These are phyloP conservation scores for Batkoa obscura DNA, from an alignment of 371 early-diverging fungal species.

Conservation along the genomic window DNA sequence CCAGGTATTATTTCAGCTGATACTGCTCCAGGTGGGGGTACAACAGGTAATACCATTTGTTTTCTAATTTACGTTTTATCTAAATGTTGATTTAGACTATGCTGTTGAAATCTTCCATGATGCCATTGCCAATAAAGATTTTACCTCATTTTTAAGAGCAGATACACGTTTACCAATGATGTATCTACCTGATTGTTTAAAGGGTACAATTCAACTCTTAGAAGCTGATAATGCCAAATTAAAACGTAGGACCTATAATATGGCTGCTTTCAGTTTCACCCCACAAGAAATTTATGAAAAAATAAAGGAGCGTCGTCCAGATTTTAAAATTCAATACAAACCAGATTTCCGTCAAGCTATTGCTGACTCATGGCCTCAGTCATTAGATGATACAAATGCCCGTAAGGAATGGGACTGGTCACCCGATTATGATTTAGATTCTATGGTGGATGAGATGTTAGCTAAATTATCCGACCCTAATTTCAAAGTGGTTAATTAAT, in stretches of 20 bases:
- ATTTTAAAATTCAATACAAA: slow-evolving; percentile 24
- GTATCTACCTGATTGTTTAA: slow-evolving; percentile 32
- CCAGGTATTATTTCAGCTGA: slow-evolving; percentile 37
- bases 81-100: slow-evolving; percentile 16
- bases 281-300: slow-evolving; percentile 23
- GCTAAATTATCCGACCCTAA: slow-evolving; percentile 5
- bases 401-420: slow-evolving; percentile 34
- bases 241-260: slow-evolving; percentile 29
- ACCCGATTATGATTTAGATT: slow-evolving; percentile 21
- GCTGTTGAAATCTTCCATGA: slow-evolving; percentile 40
- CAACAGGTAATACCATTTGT: too few relatives aligned
- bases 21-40: slow-evolving; percentile 33
- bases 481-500: slow-evolving; percentile 2
- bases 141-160: slow-evolving; percentile 22
- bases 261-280: slow-evolving; percentile 28
- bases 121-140: slow-evolving; percentile 23
- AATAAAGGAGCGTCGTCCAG: slow-evolving; percentile 19
- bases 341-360: slow-evolving; percentile 36
- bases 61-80: not conserved
- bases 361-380: slow-evolving; percentile 34
- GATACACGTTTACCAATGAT: slow-evolving; percentile 36
- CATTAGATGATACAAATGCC: slow-evolving; percentile 27
- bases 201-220: slow-evolving; percentile 30
- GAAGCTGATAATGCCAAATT: slow-evolving; percentile 18
- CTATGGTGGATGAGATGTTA: slow-evolving; percentile 19